phyloP scores from a whole-genome alignment of 179 eudicot species.

The Spinacia oleracea region DNA sequence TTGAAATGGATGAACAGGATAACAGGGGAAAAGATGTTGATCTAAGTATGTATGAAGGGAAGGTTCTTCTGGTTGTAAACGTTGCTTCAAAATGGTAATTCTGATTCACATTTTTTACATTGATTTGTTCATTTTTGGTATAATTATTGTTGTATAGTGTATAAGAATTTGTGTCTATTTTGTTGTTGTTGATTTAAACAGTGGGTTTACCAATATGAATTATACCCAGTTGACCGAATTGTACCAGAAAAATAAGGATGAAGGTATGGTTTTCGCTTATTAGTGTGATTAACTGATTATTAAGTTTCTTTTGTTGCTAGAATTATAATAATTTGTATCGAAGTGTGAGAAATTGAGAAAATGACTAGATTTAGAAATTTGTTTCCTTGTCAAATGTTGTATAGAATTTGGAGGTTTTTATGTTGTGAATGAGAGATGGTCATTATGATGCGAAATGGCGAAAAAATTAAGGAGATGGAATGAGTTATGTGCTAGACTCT shows the following conservation, averaged over 20 bases:
- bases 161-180: background rate
- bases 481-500: background rate
- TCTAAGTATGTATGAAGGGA: slow-evolving; percentile 66
- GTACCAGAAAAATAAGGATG: slow-evolving; percentile 62
- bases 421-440: background rate
- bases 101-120: background rate
- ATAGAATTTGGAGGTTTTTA: background rate
- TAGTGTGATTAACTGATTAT: background rate
- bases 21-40: slow-evolving; percentile 62
- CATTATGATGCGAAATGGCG: background rate
- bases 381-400: background rate
- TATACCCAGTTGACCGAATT: slow-evolving; percentile 79
- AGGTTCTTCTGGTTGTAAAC: slow-evolving; percentile 77
- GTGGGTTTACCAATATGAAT: slow-evolving; percentile 71
- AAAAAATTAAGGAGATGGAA: background rate
- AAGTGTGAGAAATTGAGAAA: background rate
- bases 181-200: slow-evolving; percentile 35
- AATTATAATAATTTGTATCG: background rate
- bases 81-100: slow-evolving; percentile 88
- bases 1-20: slow-evolving; percentile 46
- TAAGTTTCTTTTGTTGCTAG: background rate
- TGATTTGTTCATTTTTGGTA: background rate
- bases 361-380: background rate
- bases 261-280: slow-evolving; percentile 40
- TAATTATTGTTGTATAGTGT: background rate